Evolutionary conservation across 345 rosid genomes (phyloP).

Genomic region (Pugionium dolabratum): DNA sequence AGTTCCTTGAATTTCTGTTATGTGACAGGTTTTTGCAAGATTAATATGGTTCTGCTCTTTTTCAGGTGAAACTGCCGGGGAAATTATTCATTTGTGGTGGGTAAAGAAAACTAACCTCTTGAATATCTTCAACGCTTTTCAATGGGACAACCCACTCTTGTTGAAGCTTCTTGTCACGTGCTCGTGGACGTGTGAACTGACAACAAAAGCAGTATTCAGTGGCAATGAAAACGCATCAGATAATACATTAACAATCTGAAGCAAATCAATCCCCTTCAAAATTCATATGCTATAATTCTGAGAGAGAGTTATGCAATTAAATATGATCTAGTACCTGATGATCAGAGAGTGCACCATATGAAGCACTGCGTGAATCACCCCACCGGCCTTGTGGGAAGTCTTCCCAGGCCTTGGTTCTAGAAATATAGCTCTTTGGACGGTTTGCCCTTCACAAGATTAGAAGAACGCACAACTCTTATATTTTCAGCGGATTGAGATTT

Average conservation of each 20-base stretch:
- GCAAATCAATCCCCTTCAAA: not conserved
- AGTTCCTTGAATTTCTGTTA: constrained; percentile 71
- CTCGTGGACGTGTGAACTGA: constrained; percentile 51
- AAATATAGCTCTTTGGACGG: constrained; percentile 95
- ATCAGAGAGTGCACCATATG: constrained; percentile 82
- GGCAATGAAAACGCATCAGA: constrained; percentile 1
- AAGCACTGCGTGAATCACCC: constrained; percentile 89
- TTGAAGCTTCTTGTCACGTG: constrained; percentile 87
- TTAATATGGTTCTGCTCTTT: constrained; percentile 9
- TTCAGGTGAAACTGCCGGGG: not conserved
- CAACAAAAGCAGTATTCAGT: constrained; percentile 11
- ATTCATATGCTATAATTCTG: not conserved
- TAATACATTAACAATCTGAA: not conserved
- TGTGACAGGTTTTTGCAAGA: constrained; percentile 29
- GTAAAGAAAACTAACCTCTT: constrained; percentile 51
- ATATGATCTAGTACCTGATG: constrained; percentile 59
- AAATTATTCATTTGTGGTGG: not conserved
- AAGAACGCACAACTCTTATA: constrained; percentile 11
- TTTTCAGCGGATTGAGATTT: not conserved
- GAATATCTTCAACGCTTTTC: constrained; percentile 70
- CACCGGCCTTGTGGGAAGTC: constrained; percentile 89
- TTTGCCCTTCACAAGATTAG: constrained; percentile 72
- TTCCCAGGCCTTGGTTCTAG: constrained; percentile 91
- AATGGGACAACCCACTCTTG: constrained; percentile 84
- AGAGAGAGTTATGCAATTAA: not conserved